These are phyloP conservation scores for Inonotus obliquus DNA, from an alignment of 1,284 basidiomycete genomes.

Conservation along the genomic window DNA sequence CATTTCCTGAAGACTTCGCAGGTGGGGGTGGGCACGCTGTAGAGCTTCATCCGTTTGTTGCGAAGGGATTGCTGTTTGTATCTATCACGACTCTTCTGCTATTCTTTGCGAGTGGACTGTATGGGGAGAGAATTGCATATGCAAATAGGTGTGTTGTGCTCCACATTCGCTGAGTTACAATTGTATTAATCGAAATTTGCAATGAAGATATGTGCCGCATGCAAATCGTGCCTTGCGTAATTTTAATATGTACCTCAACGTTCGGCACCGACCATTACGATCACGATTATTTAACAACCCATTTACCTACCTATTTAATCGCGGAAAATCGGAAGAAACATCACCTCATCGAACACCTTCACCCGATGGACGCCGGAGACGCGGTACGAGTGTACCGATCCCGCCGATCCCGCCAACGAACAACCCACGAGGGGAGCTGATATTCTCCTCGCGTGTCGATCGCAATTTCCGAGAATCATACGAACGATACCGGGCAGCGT, in stretches of 20 bases:
- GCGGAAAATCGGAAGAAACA: slow-evolving; percentile 32
- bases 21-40: slow-evolving; percentile 34
- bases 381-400: slow-evolving; percentile 45
- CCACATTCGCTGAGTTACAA: slow-evolving; percentile 9
- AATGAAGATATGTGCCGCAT: slow-evolving; percentile 86
- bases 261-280: slow-evolving; percentile 69
- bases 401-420: slow-evolving; percentile 82
- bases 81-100: slow-evolving; percentile 86
- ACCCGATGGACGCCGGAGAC: slow-evolving; percentile 33
- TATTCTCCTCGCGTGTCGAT: slow-evolving; percentile 89
- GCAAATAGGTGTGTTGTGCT: slow-evolving; percentile 76
- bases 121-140: slow-evolving; percentile 93
- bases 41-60: slow-evolving; percentile 62
- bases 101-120: slow-evolving; percentile 97
- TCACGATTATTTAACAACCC: slow-evolving; percentile 62
- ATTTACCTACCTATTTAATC: slow-evolving; percentile 59
- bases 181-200: slow-evolving; percentile 18
- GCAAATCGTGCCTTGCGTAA: slow-evolving; percentile 88
- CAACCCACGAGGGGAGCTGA: slow-evolving; percentile 93
- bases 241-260: slow-evolving; percentile 97
- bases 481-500: slow-evolving; percentile 88
- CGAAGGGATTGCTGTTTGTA: slow-evolving; percentile 76
- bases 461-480: slow-evolving; percentile 85
- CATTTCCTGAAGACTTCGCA: slow-evolving; percentile 47
- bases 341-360: slow-evolving; percentile 27